A percentile compares a stretch with the other conserved stretches of the same genome.
Conservation (phyloP, 139 green algal species). For the Chloropicon primus region DNA sequence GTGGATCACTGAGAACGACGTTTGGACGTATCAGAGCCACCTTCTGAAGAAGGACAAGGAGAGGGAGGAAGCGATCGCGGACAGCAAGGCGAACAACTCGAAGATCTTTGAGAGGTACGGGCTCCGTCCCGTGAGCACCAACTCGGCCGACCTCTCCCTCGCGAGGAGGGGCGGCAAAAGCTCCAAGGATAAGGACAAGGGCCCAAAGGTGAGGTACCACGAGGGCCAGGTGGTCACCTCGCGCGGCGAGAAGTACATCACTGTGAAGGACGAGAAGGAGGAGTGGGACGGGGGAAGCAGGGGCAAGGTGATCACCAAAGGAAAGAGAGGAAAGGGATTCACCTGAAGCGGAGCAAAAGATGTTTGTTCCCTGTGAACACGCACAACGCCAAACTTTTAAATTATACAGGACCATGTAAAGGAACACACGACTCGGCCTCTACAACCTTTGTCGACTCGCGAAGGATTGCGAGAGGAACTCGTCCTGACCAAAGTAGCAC, state of each 20-base stretch:
- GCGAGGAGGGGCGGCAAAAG: not conserved
- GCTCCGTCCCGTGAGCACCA: not conserved
- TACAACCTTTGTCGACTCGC: too few relatives aligned
- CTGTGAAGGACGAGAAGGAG: slow-evolving; percentile 21
- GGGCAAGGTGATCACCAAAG: slow-evolving; percentile 44
- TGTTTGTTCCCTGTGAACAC: too few relatives aligned
- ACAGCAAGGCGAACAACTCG: not conserved
- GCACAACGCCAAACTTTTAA: too few relatives aligned
- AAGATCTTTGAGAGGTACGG: not conserved
- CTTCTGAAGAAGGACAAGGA: not conserved
- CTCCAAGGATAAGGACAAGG: not conserved
- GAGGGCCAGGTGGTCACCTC: slow-evolving; percentile 22
- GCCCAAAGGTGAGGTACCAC: slow-evolving; percentile 1
- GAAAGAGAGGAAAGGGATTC: slow-evolving; percentile 49
- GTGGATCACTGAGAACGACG: not conserved
- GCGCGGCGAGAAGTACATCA: slow-evolving; percentile 54
- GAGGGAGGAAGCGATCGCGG: not conserved
- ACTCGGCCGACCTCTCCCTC: not conserved
- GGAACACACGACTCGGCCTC: too few relatives aligned
- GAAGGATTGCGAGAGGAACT: too few relatives aligned
- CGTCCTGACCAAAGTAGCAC: too few relatives aligned
- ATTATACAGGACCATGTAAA: too few relatives aligned
- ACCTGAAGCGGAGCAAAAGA: too few relatives aligned
- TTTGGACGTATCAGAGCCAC: not conserved
- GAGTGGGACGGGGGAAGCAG: slow-evolving; percentile 45